Evolutionary conservation across 371 early-diverging fungal species (phyloP), one percentile per base, ranked within the genome.

Genomic region (Mortierella sp.): DNA sequence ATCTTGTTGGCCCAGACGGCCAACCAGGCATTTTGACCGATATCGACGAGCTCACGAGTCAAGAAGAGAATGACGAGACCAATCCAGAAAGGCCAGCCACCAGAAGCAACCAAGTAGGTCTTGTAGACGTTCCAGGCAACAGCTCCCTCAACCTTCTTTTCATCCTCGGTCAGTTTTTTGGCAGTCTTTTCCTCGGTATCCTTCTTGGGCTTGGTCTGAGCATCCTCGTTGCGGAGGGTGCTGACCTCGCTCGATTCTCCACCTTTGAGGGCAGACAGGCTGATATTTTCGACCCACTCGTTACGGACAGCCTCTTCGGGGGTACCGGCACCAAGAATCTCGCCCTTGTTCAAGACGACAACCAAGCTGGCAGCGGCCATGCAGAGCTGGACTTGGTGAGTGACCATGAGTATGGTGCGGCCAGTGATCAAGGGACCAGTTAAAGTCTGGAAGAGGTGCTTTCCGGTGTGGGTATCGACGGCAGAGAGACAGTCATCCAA

Each of bases 381-480:
- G 63, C 96, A 95, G 77, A 97, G 90, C 10, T 91, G 89, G 3
- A 97, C 94, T 50, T 97, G 96, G 86, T 99, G 98, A 0, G 98
- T 97, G 5, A 97, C 96, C 74, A 99, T 89, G 26, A 99, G 88
- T 1, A 94, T 87, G 0, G 98, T 98, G 45, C 98, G 93, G 6
- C 90, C 90, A 0, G 80, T 83, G 92, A 98, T 90, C 80, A 97
- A 87, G 31, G 91, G 89, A 4, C 95, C 94, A 34, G 92, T 87
- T 55, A 97, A 76, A 28, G 93, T 88, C 34, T 92, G 89, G 78
- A 94, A 92, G 21, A 99, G 89, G 81, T 96, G 96, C 78, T 93
- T 94, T 24, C 96, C 98, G 0, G 99, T 98, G 58, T 98, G 98
- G 21, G 96, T 88, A 81, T 96, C 96, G 4, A 96, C 95, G 10